phyloP scores from a whole-genome alignment of 2,329 filamentous ascomycete genomes.

The Ustulina deusta region DNA sequence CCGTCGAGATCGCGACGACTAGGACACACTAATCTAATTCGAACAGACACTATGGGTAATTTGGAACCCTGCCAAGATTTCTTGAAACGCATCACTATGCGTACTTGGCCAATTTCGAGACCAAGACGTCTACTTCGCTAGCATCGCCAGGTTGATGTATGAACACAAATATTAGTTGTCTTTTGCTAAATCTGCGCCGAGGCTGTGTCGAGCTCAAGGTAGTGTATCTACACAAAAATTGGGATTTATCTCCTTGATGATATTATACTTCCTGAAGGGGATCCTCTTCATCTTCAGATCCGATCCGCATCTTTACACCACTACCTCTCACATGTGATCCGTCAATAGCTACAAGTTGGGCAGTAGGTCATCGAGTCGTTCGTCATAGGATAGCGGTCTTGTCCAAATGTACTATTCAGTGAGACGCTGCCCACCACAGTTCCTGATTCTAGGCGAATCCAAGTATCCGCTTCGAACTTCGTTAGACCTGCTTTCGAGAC shows the following conservation, averaged over 20 bases:
- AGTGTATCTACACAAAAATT: too few species aligned
- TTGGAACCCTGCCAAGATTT: background rate
- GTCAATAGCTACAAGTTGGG: slow-evolving; percentile 47
- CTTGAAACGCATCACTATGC: too few species aligned
- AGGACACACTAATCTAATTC: background rate
- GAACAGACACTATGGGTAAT: background rate
- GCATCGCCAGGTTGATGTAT: background rate
- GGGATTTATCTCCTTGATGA: background rate
- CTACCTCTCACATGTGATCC: background rate
- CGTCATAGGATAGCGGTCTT: slow-evolving; percentile 64
- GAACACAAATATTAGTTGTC: background rate
- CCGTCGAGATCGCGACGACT: background rate
- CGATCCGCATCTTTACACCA: background rate
- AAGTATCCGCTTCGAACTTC: slow-evolving; percentile 64
- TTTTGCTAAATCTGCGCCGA: background rate
- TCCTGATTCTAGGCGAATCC: slow-evolving; percentile 70
- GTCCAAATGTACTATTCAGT: slow-evolving; percentile 70
- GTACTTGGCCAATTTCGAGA: too few species aligned
- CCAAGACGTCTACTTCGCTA: background rate
- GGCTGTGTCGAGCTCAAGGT: background rate
- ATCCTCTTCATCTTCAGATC: background rate
- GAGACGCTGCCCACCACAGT: slow-evolving; percentile 63
- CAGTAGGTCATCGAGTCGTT: slow-evolving; percentile 52
- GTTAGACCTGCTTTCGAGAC: slow-evolving; percentile 58
- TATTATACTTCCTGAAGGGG: background rate